Base-by-base conservation (phyloP, 208 protist species). In the Leishmania major region DNA sequence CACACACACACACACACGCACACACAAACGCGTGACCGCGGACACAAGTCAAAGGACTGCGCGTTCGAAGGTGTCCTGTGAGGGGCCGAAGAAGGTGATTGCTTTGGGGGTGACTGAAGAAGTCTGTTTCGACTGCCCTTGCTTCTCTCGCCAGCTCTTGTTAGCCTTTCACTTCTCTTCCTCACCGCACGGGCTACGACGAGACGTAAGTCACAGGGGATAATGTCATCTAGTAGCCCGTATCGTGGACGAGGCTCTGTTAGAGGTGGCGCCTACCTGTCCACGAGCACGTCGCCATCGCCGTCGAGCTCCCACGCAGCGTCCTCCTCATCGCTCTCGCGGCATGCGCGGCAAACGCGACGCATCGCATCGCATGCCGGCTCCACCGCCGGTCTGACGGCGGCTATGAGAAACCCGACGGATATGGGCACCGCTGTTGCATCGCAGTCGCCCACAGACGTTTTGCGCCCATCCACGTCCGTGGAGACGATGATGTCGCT, bases 401-500 rank as follows among this genome's bases (percentile, higher is more conserved):
- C 72, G 47, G 11, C 72, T 6, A 64, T 55, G 49, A 62, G 40
- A 4, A 37, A 15, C 51, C 13, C 72, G 43, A 15, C 47, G 31
- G 72, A 35, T 8, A 28, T 60, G 2, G 49, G 72, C 47, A 47
- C 49, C n/a, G 35, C 49, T 45, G 72, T 28, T 43, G 72, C 31
- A 77, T 77, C 72, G 8, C 72, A 49, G 51, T 77, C 72, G 28
- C 40, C 79, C n/a, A 31, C 35, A 40, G 47, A 55, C 66, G 64
- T 66, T 53, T 80, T 45, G 22, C 73, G 77, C n/a, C 3, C 79
- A 10, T 37, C 37, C 15, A 66, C 77, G 25, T 82, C 78, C 15
- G 47, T 60, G 6, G 83, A 85, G 25, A 71, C 60, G n/a, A 74
- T 85, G 82, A 10, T 73, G 60, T 53, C 77, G 5, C 77, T 78